phyloP scores from a whole-genome alignment of 495 filamentous ascomycete genomes.

The Parachaetomium inaequale region DNA sequence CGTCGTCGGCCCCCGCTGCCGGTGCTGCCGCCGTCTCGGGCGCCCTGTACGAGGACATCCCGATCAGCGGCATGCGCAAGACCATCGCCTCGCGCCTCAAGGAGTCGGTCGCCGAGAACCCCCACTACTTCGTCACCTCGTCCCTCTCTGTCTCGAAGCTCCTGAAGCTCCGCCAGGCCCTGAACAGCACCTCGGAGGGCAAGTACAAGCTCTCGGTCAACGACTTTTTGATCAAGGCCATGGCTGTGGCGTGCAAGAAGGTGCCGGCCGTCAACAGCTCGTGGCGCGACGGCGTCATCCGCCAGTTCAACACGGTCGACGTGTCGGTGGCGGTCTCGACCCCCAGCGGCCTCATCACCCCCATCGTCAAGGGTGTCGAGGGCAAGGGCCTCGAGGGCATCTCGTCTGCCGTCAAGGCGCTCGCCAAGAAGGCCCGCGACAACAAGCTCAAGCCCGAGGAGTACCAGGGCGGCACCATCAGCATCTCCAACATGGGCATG shows the following conservation, averaged over 20 bases:
- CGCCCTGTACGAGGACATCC: slow-evolving; percentile 76
- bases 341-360: slow-evolving; percentile 91
- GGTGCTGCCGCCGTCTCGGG: slow-evolving; percentile 50
- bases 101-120: slow-evolving; percentile 86
- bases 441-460: slow-evolving; percentile 99
- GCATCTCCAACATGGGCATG: slow-evolving; percentile 99
- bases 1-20: slow-evolving; percentile 35
- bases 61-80: slow-evolving; percentile 92
- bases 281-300: slow-evolving; percentile 87
- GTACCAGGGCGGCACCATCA: slow-evolving; percentile 98
- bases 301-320: slow-evolving; percentile 86
- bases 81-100: slow-evolving; percentile 89
- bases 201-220: slow-evolving; percentile 99
- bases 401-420: slow-evolving; percentile 84
- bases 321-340: slow-evolving; percentile 94
- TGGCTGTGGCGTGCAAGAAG: slow-evolving; percentile 81
- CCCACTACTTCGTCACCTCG: slow-evolving; percentile 94
- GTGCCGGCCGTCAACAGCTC: slow-evolving; percentile 93
- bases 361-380: slow-evolving; percentile 87
- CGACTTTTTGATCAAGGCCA: slow-evolving; percentile 98
- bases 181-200: slow-evolving; percentile 84
- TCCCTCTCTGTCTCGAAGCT: slow-evolving; percentile 89
- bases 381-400: slow-evolving; percentile 80
- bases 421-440: slow-evolving; percentile 91
- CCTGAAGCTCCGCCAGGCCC: slow-evolving; percentile 87